Conservation (phyloP, 805 yeast species). For the Starmerella vitae region DNA sequence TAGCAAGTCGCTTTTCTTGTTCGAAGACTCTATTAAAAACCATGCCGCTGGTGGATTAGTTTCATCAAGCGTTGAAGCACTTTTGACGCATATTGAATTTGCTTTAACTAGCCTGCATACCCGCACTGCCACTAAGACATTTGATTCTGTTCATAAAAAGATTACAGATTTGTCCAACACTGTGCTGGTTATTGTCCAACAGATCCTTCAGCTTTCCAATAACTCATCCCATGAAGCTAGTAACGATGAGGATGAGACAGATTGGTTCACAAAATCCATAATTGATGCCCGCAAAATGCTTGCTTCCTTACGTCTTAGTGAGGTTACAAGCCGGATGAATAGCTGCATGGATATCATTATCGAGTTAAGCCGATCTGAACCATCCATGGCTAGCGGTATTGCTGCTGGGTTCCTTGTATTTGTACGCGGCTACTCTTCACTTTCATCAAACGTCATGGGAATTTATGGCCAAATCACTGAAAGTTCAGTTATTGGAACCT, state of each 20-base stretch:
- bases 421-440: constrained; percentile 41
- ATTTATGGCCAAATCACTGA: constrained; percentile 38
- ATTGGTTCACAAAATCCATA: constrained; percentile 51
- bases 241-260: constrained; percentile 42
- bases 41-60: not conserved
- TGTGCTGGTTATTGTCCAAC: constrained; percentile 57
- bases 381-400: constrained; percentile 29
- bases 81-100: not conserved
- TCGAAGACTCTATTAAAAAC: not conserved
- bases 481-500: constrained; percentile 48
- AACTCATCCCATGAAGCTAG: not conserved
- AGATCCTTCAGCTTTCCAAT: constrained; percentile 24
- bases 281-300: constrained; percentile 32
- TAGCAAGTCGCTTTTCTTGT: not conserved
- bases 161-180: constrained; percentile 43
- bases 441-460: constrained; percentile 34
- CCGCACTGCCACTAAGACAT: not conserved
- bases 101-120: not conserved
- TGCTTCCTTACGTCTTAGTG: constrained; percentile 32
- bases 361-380: constrained; percentile 6
- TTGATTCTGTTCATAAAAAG: constrained; percentile 28
- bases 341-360: constrained; percentile 30
- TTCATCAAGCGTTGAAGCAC: not conserved
- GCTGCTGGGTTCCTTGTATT: constrained; percentile 47
- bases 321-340: constrained; percentile 24